Conservation (phyloP, 2,329 filamentous ascomycete genomes). For the Diaporthe citrichinensis region DNA sequence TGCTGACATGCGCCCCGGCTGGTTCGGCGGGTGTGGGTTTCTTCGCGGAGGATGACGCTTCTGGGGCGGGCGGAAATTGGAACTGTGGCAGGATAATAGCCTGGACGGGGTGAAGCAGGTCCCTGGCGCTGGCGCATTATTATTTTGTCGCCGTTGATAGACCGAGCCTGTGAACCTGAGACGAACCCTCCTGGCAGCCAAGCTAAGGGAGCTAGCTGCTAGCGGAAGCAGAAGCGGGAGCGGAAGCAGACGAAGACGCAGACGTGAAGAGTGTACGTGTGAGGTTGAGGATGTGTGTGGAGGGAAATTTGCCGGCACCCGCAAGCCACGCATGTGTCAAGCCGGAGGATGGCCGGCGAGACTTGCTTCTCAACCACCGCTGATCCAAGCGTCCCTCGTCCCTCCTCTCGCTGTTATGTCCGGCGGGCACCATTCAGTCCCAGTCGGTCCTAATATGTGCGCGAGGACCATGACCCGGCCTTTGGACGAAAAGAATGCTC, state of each 20-base stretch:
- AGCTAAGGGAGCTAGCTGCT: conserved; percentile 9
- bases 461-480: background rate
- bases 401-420: background rate
- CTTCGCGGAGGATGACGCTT: conserved; percentile 23
- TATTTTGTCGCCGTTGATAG: conserved; percentile 2
- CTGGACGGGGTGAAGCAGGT: conserved; percentile 24
- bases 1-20: conserved; percentile 12
- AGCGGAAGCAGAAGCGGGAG: conserved; percentile 1
- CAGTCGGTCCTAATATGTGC: background rate
- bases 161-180: conserved; percentile 31
- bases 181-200: conserved; percentile 31
- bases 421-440: background rate
- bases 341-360: conserved; percentile 29
- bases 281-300: background rate
- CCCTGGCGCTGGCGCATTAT: conserved; percentile 20
- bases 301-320: conserved; percentile 30
- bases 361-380: conserved; percentile 10
- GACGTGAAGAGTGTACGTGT: background rate
- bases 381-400: background rate
- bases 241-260: background rate
- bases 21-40: conserved; percentile 11
- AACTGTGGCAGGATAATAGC: conserved; percentile 29
- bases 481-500: background rate
- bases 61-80: conserved; percentile 23
- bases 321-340: conserved; percentile 29